These are phyloP conservation scores for Xylariales sp. DNA, from an alignment of 2,329 filamentous ascomycete species.

Conservation along the genomic window DNA sequence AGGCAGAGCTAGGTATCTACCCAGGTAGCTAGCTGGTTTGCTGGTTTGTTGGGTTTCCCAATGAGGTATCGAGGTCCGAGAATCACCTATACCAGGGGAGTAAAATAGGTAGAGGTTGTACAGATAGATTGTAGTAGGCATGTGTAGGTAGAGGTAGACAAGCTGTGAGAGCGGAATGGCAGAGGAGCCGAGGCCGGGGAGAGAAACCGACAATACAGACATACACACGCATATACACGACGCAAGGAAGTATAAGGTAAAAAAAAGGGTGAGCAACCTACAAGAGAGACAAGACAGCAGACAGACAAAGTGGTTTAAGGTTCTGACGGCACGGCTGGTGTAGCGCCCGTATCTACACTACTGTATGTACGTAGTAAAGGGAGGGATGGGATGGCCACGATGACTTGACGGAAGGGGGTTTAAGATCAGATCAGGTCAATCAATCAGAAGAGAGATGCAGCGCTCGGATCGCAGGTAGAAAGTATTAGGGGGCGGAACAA, in stretches of 20 bases:
- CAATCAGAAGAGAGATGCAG: slow-evolving; percentile 33
- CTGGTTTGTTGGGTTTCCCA: slow-evolving; percentile 3
- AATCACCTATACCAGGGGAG: not conserved
- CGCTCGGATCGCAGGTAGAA: slow-evolving; percentile 34
- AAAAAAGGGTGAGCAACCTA: slow-evolving; percentile 15
- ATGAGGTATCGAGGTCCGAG: slow-evolving; percentile 16
- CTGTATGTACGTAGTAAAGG: slow-evolving; percentile 7
- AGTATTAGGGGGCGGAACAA: slow-evolving; percentile 30
- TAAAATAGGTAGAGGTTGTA: not conserved
- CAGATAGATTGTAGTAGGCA: slow-evolving; percentile 16
- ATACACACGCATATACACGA: not conserved
- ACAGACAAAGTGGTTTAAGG: slow-evolving; percentile 19
- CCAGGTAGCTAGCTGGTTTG: no score
- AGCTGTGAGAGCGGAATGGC: slow-evolving; percentile 4
- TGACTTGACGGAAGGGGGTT: slow-evolving; percentile 10
- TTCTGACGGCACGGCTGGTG: slow-evolving; percentile 32
- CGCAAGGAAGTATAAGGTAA: slow-evolving; percentile 8
- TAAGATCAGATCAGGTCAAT: slow-evolving; percentile 13
- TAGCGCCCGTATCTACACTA: slow-evolving; percentile 19
- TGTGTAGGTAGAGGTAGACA: not conserved
- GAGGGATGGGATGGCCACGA: slow-evolving; percentile 25
- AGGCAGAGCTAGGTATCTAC: not conserved
- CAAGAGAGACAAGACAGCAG: not conserved
- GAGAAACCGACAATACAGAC: not conserved
- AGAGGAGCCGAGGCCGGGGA: slow-evolving; percentile 26